phyloP scores from a whole-genome alignment of 441 rosid species.

The Populus hybrid region DNA sequence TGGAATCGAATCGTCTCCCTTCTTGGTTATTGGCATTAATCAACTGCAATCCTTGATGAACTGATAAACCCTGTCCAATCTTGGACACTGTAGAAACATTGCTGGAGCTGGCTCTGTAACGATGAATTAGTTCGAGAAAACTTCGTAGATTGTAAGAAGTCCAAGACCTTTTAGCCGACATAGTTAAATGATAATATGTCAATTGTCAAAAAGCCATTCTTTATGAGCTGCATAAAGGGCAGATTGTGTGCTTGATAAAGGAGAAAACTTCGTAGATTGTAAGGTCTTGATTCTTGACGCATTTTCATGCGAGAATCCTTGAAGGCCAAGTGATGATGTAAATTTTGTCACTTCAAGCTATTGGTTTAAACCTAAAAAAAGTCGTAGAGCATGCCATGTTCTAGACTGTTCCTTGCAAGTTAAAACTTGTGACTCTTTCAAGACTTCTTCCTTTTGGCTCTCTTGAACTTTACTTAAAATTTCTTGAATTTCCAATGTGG shows the following conservation, averaged over 20 bases:
- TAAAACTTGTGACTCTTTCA: constrained; percentile 9
- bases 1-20: constrained; percentile 15
- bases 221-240: neutral
- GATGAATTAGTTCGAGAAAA: constrained; percentile 2
- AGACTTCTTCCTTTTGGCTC: neutral
- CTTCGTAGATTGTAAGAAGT: constrained; percentile 14
- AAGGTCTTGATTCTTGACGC: neutral
- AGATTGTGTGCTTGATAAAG: constrained; percentile 1
- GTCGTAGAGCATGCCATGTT: neutral
- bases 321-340: constrained; percentile 26
- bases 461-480: neutral
- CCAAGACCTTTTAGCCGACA: constrained; percentile 18
- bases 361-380: neutral
- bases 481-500: neutral
- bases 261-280: too few relatives aligned
- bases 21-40: constrained; percentile 3
- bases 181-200: neutral
- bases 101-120: constrained; percentile 5
- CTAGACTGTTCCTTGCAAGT: constrained; percentile 27
- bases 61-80: constrained; percentile 15
- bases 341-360: constrained; percentile 23
- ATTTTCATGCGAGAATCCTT: neutral
- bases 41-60: constrained; percentile 24
- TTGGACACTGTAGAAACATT: neutral
- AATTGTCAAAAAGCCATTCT: neutral